phyloP scores from a whole-genome alignment of 2,329 filamentous ascomycete genomes.

The Ophiostoma quercus region DNA sequence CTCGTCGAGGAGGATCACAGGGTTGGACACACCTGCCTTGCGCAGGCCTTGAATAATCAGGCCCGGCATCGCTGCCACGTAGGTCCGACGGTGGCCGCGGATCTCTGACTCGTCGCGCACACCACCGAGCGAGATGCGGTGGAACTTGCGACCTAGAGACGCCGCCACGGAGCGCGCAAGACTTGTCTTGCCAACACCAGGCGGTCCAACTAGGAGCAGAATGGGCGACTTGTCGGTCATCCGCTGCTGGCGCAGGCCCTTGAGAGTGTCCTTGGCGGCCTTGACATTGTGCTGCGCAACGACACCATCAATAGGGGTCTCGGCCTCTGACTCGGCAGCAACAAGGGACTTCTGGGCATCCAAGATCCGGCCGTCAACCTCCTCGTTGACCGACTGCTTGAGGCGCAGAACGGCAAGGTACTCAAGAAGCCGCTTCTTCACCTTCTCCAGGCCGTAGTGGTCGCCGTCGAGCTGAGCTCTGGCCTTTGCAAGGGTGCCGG shows the following conservation, averaged over 20 bases:
- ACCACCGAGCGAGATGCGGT: constrained; percentile 91
- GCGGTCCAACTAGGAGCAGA: constrained; percentile 84
- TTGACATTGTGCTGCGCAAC: background rate
- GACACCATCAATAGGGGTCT: constrained; percentile 27
- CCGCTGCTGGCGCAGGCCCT: constrained; percentile 48
- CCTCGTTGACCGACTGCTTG: constrained; percentile 84
- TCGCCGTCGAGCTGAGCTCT: constrained; percentile 90
- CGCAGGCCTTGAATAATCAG: constrained; percentile 88
- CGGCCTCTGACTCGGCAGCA: constrained; percentile 40
- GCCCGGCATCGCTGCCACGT: constrained; percentile 98
- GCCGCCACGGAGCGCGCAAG: constrained; percentile 89
- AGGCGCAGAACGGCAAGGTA: constrained; percentile 94
- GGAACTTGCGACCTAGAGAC: constrained; percentile 89
- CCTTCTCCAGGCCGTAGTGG: constrained; percentile 92
- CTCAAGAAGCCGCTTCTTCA: constrained; percentile 93
- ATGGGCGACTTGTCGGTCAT: constrained; percentile 96
- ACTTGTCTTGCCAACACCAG: constrained; percentile 93
- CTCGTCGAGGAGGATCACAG: constrained; percentile 91
- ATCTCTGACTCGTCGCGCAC: constrained; percentile 97
- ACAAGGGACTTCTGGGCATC: constrained; percentile 55
- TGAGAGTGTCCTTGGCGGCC: constrained; percentile 22
- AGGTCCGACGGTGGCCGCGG: constrained; percentile 86
- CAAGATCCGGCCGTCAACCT: constrained; percentile 73
- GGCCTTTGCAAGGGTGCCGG: constrained; percentile 70
- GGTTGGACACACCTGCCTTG: constrained; percentile 93